Base-by-base conservation (phyloP, 805 yeast genomes). In the Candida ascalaphidarum region DNA sequence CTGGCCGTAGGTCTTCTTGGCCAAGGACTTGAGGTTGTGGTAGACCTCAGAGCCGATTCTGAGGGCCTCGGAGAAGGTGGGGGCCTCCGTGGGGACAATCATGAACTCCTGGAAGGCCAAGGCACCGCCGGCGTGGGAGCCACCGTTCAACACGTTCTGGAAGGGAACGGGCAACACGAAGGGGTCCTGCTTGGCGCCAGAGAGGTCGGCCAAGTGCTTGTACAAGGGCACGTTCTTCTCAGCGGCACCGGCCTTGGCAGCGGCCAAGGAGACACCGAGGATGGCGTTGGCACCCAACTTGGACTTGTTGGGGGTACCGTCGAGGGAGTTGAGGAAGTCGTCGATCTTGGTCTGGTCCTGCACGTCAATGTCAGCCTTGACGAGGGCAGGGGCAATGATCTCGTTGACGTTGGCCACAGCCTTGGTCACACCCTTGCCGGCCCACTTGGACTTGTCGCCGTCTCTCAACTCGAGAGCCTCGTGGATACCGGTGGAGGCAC, bases 51-150 rank as follows among this genome's bases (percentile, higher is more conserved):
- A 26, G 27, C 39, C 43, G 17, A 34, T 31, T 31, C 50, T 35
- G 17, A 43, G 29, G 15, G 41, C 50, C 25, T 44, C 50, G 9
- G 34, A 26, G 31, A 44, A 44, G 4, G 40, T 23, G 10, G 34
- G 29, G 14, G 43, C 47, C 4, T 23, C 27, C 14, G 18, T 11
- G 14, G 50, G 48, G n/a, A 32, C 44, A 29, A 45, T 45, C 50
- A 45, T 41, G 31, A 45, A 45, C 28, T 45, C 48, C 30, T 45
- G 50, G 34, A 45, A 45, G 4, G 48, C 48, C 14, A 43, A 34
- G 12, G 39, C 25, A n/a, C 50, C 50, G 16, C 50, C 50, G 21
- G 50, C 46, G 27, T 45, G 48, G 8, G 34, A 21, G 14, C 50
- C 50, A 17, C 50, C 50, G 35, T 44, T 44, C 32, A 44, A 35